A percentile compares a stretch with the other conserved stretches of the same genome.
Conservation (phyloP, 2,329 filamentous ascomycete species). For the Apiospora pterosperma region DNA sequence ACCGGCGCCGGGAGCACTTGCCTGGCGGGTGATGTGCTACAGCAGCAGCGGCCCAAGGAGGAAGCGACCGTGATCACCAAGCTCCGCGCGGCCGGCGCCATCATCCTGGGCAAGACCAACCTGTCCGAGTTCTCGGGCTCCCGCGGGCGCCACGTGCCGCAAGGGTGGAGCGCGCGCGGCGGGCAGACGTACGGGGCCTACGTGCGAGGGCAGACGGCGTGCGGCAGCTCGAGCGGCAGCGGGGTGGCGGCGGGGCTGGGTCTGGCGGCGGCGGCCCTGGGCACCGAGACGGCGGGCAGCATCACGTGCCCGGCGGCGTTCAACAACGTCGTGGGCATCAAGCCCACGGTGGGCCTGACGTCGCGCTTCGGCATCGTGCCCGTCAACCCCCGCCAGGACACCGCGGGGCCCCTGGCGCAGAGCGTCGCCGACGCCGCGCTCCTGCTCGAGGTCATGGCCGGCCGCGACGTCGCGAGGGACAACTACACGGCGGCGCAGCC, state of each 20-base stretch:
- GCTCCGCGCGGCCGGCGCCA: conserved; percentile 50
- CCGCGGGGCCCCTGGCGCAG: conserved; percentile 53
- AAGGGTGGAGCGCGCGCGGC: conserved; percentile 62
- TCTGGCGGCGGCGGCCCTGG: conserved; percentile 55
- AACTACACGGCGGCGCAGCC: conserved; percentile 57
- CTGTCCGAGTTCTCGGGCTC: conserved; percentile 59
- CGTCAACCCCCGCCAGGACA: conserved; percentile 54
- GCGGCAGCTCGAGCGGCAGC: conserved; percentile 58
- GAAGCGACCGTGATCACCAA: conserved; percentile 45
- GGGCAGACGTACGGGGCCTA: conserved; percentile 61
- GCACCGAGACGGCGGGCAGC: conserved; percentile 63
- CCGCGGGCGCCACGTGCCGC: conserved; percentile 48
- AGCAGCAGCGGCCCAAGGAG: not conserved
- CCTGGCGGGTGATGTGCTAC: conserved; percentile 4
- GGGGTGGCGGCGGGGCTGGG: conserved; percentile 59
- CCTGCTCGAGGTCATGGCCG: conserved; percentile 53
- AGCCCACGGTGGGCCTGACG: conserved; percentile 64
- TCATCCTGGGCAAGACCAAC: conserved; percentile 59
- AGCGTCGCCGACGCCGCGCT: conserved; percentile 57
- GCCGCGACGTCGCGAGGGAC: conserved; percentile 45
- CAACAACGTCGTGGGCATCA: conserved; percentile 66
- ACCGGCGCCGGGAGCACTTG: conserved; percentile 12
- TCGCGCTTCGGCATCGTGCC: conserved; percentile 57
- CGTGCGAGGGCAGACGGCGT: conserved; percentile 56
- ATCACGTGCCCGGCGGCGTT: conserved; percentile 52